phyloP scores from a whole-genome alignment of 129 eudicot genomes.

The Artemisia annua region DNA sequence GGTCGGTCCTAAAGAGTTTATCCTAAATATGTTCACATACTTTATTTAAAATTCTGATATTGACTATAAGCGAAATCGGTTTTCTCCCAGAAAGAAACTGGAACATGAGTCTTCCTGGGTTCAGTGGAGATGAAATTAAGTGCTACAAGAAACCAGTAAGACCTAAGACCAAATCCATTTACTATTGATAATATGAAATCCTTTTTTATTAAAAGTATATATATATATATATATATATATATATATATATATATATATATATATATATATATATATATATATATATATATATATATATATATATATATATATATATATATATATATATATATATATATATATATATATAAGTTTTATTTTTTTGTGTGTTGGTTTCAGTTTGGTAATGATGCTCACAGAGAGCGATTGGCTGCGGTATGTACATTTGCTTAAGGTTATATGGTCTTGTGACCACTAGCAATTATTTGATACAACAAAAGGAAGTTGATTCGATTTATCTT shows the following conservation, averaged over 20 bases:
- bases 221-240: no score
- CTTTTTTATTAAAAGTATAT: no score
- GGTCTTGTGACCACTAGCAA: background rate
- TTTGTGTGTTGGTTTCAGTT: conserved; percentile 46
- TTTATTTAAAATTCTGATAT: conserved; percentile 11
- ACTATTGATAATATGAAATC: background rate
- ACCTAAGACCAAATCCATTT: conserved; percentile 27
- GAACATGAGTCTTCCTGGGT: conserved; percentile 95
- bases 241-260: no score
- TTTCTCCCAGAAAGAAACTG: conserved; percentile 76
- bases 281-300: no score
- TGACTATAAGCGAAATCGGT: conserved; percentile 5
- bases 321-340: no score
- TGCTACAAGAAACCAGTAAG: conserved; percentile 81
- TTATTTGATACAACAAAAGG: background rate
- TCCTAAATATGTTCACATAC: background rate
- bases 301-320: no score
- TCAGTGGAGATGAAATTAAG: conserved; percentile 89
- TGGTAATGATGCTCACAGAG: conserved; percentile 69
- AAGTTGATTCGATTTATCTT: background rate
- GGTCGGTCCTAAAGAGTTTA: conserved; percentile 48
- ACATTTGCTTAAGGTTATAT: conserved; percentile 12
- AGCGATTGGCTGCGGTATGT: conserved; percentile 82
- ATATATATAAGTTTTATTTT: background rate
- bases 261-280: no score